phyloP scores from a whole-genome alignment of 305 asterid genomes.

The Fraxinus latifolia region DNA sequence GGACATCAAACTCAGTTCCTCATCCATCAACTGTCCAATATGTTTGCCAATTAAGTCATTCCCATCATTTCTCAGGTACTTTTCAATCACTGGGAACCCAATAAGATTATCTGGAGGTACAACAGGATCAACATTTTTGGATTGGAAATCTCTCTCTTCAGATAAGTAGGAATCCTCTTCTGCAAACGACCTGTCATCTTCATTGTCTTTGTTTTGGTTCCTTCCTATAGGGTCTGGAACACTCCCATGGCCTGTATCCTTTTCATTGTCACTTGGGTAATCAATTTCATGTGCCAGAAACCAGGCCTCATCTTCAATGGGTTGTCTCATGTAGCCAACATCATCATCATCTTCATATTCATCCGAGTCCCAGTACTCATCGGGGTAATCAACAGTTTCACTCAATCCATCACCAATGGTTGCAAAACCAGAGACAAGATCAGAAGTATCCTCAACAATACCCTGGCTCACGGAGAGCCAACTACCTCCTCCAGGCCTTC shows the following conservation, averaged over 20 bases:
- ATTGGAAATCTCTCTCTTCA: conserved; percentile 69
- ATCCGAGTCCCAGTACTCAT: conserved; percentile 96
- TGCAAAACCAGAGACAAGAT: conserved; percentile 95
- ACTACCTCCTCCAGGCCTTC: conserved; percentile 75
- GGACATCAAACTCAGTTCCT: conserved; percentile 77
- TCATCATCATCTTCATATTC: conserved; percentile 96
- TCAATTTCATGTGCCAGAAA: conserved; percentile 96
- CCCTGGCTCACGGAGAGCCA: conserved; percentile 99
- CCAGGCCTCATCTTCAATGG: conserved; percentile 95
- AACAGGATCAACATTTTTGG: conserved; percentile 57
- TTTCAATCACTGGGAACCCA: conserved; percentile 40
- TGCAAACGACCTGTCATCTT: conserved; percentile 83
- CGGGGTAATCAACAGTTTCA: conserved; percentile 81
- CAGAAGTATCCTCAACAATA: conserved; percentile 92
- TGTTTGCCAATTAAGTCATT: conserved; percentile 61
- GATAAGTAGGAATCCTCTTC: conserved; percentile 94
- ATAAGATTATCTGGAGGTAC: conserved; percentile 50
- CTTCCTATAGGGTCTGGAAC: conserved; percentile 73
- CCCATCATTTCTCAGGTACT: conserved; percentile 41
- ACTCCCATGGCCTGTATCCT: conserved; percentile 73
- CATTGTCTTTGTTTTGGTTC: conserved; percentile 66
- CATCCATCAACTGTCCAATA: conserved; percentile 92
- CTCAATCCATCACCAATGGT: conserved; percentile 87
- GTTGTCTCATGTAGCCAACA: conserved; percentile 94
- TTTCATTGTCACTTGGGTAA: conserved; percentile 96